phyloP scores from a whole-genome alignment of 2,329 filamentous ascomycete genomes.

The Onygena corvina region DNA sequence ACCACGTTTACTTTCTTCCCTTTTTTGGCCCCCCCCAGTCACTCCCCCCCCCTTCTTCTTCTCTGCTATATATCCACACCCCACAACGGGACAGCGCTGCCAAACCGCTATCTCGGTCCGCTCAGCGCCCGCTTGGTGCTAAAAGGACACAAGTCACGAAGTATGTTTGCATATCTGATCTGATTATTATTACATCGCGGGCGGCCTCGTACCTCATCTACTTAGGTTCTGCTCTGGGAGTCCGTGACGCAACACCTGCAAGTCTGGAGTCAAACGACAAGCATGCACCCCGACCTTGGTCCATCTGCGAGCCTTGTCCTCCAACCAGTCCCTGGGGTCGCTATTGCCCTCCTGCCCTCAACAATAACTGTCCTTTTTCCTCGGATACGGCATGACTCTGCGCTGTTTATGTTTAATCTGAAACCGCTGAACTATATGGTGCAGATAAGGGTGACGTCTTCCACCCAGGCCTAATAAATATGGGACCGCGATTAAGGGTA shows the following conservation, averaged over 20 bases:
- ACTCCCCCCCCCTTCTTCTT: neutral
- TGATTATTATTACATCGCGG: too few species aligned
- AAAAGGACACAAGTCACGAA: too few species aligned
- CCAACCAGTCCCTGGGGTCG: too few species aligned
- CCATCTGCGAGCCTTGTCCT: neutral
- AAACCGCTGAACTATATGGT: too few species aligned
- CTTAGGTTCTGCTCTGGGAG: neutral
- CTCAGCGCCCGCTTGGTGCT: too few species aligned
- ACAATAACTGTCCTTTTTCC: too few species aligned
- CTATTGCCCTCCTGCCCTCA: too few species aligned
- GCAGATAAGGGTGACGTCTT: too few species aligned
- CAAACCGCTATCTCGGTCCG: neutral
- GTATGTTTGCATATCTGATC: slow-evolving; percentile 1
- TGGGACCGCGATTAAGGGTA: too few species aligned
- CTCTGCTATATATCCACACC: neutral
- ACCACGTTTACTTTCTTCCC: neutral
- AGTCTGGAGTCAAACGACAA: neutral
- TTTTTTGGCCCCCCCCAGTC: neutral
- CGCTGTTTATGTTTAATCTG: too few species aligned
- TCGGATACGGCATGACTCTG: too few species aligned
- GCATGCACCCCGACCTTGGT: neutral
- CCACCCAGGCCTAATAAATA: too few species aligned
- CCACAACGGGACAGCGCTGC: neutral
- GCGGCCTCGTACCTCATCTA: neutral
- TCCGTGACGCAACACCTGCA: neutral